A percentile compares a stretch with the other conserved stretches of the same genome.
Conservation (phyloP, 352 stramenopile genomes). For the Pythium sukuiense region DNA sequence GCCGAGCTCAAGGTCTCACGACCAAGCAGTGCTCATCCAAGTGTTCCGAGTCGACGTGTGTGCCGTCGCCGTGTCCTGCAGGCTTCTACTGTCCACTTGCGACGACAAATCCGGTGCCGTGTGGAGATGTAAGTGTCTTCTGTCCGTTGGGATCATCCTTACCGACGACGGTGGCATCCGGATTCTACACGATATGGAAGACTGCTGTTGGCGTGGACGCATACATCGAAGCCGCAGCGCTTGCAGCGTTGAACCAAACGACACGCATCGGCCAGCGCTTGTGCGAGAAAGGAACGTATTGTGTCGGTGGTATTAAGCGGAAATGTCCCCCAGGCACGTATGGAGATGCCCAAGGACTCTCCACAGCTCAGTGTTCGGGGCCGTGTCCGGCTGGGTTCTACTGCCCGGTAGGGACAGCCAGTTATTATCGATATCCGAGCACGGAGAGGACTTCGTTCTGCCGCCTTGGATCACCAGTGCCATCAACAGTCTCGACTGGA, state of each 20-base stretch:
- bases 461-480: constrained; percentile 36
- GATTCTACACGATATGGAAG: constrained; percentile 66
- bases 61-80: constrained; percentile 47
- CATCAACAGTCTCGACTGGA: constrained; percentile 37
- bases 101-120: constrained; percentile 31
- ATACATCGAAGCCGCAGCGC: constrained; percentile 41
- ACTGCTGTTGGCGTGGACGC: constrained; percentile 26
- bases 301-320: constrained; percentile 48
- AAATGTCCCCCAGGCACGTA: constrained; percentile 54
- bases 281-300: constrained; percentile 66
- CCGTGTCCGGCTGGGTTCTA: constrained; percentile 66
- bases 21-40: constrained; percentile 46
- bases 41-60: constrained; percentile 40
- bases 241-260: constrained; percentile 38
- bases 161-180: constrained; percentile 36
- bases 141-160: constrained; percentile 48
- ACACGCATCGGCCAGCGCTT: constrained; percentile 42
- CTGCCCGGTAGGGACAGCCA: constrained; percentile 50
- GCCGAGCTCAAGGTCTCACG: constrained; percentile 34
- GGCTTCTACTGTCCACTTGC: constrained; percentile 63
- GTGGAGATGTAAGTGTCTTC: constrained; percentile 40
- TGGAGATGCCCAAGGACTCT: constrained; percentile 36
- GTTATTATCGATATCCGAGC: constrained; percentile 43
- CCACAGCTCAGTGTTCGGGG: constrained; percentile 46
- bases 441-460: constrained; percentile 43